phyloP scores from a whole-genome alignment of 495 filamentous ascomycete genomes.

The Xylaria nigripes region DNA sequence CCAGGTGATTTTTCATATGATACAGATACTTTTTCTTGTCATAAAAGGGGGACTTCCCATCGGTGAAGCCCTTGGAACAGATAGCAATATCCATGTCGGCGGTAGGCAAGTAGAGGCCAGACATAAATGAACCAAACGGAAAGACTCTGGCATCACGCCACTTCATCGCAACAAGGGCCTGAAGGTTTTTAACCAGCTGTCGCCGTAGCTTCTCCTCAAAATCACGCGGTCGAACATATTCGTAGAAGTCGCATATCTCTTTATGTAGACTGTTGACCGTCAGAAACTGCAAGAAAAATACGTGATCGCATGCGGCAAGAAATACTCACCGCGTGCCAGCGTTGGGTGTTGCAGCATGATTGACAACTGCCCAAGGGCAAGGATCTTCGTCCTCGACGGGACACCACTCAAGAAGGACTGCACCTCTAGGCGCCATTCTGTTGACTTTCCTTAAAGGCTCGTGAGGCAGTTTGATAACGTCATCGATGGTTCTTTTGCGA shows the following conservation, averaged over 20 bases:
- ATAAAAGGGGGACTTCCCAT: slow-evolving; percentile 30
- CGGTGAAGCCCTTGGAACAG: slow-evolving; percentile 56
- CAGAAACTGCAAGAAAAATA: neutral
- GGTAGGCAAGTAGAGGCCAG: slow-evolving; percentile 81
- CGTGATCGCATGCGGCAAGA: neutral
- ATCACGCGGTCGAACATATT: slow-evolving; percentile 65
- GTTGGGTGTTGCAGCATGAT: slow-evolving; percentile 41
- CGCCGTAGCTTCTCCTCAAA: slow-evolving; percentile 69
- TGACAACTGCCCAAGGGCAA: slow-evolving; percentile 52
- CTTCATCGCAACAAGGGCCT: slow-evolving; percentile 41
- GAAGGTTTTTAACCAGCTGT: slow-evolving; percentile 57
- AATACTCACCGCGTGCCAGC: slow-evolving; percentile 44
- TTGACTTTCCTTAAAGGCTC: slow-evolving; percentile 37
- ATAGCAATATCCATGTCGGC: slow-evolving; percentile 90
- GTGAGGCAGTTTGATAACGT: slow-evolving; percentile 50
- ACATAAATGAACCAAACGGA: slow-evolving; percentile 85
- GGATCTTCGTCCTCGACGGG: slow-evolving; percentile 30
- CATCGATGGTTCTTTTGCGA: slow-evolving; percentile 65
- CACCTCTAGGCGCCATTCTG: slow-evolving; percentile 37
- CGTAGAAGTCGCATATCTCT: slow-evolving; percentile 81
- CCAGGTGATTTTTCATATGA: slow-evolving; percentile 44
- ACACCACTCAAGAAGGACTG: slow-evolving; percentile 52
- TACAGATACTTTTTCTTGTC: slow-evolving; percentile 30
- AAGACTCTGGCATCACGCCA: slow-evolving; percentile 52
- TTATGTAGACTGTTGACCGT: slow-evolving; percentile 60